These are phyloP conservation scores for Fusarium papillatum DNA, from an alignment of 2,329 filamentous ascomycete genomes.

Conservation along the genomic window DNA sequence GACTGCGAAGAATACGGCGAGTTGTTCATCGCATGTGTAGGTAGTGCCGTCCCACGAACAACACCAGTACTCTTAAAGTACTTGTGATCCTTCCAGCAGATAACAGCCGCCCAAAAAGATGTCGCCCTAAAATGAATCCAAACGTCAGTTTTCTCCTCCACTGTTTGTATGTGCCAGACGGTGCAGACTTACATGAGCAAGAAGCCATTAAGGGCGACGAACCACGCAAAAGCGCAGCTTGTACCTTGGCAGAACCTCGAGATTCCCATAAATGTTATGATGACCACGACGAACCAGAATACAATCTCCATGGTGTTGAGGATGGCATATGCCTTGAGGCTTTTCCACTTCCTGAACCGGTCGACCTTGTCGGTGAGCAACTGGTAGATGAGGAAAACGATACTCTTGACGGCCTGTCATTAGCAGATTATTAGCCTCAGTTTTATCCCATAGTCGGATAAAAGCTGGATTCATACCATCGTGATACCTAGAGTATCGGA, in stretches of 20 bases:
- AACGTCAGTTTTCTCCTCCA: background rate
- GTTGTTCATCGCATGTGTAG: background rate
- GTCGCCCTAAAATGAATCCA: background rate
- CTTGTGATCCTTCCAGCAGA: slow-evolving; percentile 18
- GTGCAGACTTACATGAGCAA: slow-evolving; percentile 15
- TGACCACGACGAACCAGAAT: slow-evolving; percentile 45
- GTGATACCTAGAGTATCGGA: slow-evolving; percentile 36
- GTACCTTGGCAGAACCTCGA: slow-evolving; percentile 25
- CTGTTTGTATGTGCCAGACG: fast-evolving
- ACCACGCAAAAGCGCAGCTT: slow-evolving; percentile 26
- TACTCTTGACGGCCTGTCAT: slow-evolving; percentile 14
- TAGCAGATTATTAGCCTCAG: background rate
- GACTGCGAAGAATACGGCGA: background rate
- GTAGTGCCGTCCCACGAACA: slow-evolving; percentile 6
- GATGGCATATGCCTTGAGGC: slow-evolving; percentile 39
- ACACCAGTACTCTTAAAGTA: slow-evolving; percentile 9
- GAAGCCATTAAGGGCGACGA: slow-evolving; percentile 20
- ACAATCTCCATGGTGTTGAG: slow-evolving; percentile 42
- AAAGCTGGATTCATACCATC: slow-evolving; percentile 17
- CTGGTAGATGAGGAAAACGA: slow-evolving; percentile 31
- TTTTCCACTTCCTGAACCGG: slow-evolving; percentile 32
- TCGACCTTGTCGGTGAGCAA: slow-evolving; percentile 44
- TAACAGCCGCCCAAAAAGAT: slow-evolving; percentile 22
- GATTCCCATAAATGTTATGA: slow-evolving; percentile 34
- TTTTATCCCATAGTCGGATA: too few species aligned